Evolutionary conservation across 2,329 filamentous ascomycete species (phyloP).

Genomic region (Fusarium decemcellulare): DNA sequence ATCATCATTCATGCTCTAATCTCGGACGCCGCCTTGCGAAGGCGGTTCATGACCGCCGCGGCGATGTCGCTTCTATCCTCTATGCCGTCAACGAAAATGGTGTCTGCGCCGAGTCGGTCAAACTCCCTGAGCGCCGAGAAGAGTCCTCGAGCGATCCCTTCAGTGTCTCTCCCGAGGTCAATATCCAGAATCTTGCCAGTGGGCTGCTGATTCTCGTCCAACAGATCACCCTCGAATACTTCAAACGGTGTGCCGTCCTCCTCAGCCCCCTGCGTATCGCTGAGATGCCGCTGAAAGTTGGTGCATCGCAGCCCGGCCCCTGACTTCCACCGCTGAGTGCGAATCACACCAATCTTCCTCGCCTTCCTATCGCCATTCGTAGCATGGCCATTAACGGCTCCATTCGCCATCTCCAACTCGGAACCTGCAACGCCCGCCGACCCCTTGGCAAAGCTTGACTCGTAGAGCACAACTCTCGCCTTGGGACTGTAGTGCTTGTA

Average conservation of each 20-base stretch:
- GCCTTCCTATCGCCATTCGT: slow-evolving; percentile 31
- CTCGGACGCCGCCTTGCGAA: slow-evolving; percentile 81
- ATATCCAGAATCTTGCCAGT: slow-evolving; percentile 75
- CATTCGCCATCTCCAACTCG: slow-evolving; percentile 51
- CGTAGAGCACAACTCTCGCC: slow-evolving; percentile 87
- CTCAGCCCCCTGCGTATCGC: slow-evolving; percentile 40
- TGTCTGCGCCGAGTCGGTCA: slow-evolving; percentile 82
- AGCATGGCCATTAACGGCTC: slow-evolving; percentile 40
- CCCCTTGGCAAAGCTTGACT: slow-evolving; percentile 62
- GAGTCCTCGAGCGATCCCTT: slow-evolving; percentile 85
- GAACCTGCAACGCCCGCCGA: slow-evolving; percentile 53
- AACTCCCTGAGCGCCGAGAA: slow-evolving; percentile 91
- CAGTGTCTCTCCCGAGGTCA: slow-evolving; percentile 77
- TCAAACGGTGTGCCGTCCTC: slow-evolving; percentile 53
- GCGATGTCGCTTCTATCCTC: slow-evolving; percentile 84
- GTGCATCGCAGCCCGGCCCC: slow-evolving; percentile 58
- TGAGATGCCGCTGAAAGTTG: slow-evolving; percentile 41
- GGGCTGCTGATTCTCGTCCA: slow-evolving; percentile 48
- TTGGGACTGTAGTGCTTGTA: slow-evolving; percentile 98
- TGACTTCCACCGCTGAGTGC: slow-evolving; percentile 67
- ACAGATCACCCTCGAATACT: slow-evolving; percentile 59
- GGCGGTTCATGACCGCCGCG: slow-evolving; percentile 87
- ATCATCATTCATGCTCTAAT: slow-evolving; percentile 63
- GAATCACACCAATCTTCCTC: slow-evolving; percentile 65
- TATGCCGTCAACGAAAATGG: slow-evolving; percentile 94